Percentiles rank a stretch among this genome's conserved stretches.
Conservation (phyloP, 1,139 yeast species). For the Suhomyces yuchorum region DNA sequence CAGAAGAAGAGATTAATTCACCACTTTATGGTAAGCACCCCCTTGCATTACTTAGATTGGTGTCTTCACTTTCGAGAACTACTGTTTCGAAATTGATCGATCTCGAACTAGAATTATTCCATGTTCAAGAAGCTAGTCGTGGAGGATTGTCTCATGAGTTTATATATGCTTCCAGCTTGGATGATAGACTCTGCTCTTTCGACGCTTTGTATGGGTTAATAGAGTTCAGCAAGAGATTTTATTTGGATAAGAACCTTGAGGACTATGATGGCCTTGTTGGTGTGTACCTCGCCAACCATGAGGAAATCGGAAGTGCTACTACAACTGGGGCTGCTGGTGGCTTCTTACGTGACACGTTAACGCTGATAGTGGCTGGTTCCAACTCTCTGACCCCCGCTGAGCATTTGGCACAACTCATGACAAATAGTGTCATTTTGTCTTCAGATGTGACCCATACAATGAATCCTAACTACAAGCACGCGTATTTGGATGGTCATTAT, state of each 20-base stretch:
- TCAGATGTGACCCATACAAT: constrained; percentile 52
- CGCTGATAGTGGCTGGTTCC: constrained; percentile 15
- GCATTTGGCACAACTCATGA: constrained; percentile 15
- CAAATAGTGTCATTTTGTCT: constrained; percentile 36
- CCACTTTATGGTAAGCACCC: constrained; percentile 45
- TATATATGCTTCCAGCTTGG: constrained; percentile 47
- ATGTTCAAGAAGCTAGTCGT: constrained; percentile 41
- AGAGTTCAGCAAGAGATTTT: constrained; percentile 25
- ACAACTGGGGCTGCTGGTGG: constrained; percentile 47
- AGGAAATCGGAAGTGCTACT: constrained; percentile 47
- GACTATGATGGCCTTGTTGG: constrained; percentile 35
- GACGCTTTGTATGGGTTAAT: constrained; percentile 42
- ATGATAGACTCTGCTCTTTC: constrained; percentile 48
- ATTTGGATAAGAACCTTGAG: constrained; percentile 19
- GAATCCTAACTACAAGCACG: constrained; percentile 45
- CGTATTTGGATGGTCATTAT: constrained; percentile 41
- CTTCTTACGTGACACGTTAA: constrained; percentile 22
- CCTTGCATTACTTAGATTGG: constrained; percentile 36
- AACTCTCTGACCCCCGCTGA: constrained; percentile 6
- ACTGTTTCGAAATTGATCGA: constrained; percentile 31
- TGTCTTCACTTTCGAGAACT: constrained; percentile 33
- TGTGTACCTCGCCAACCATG: constrained; percentile 47
- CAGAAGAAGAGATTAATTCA: constrained; percentile 35
- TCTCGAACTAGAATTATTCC: constrained; percentile 46
- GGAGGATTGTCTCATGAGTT: constrained; percentile 47